These are phyloP conservation scores for Teratosphaeria destructans DNA, from an alignment of 2,329 filamentous ascomycete species.

Conservation along the genomic window DNA sequence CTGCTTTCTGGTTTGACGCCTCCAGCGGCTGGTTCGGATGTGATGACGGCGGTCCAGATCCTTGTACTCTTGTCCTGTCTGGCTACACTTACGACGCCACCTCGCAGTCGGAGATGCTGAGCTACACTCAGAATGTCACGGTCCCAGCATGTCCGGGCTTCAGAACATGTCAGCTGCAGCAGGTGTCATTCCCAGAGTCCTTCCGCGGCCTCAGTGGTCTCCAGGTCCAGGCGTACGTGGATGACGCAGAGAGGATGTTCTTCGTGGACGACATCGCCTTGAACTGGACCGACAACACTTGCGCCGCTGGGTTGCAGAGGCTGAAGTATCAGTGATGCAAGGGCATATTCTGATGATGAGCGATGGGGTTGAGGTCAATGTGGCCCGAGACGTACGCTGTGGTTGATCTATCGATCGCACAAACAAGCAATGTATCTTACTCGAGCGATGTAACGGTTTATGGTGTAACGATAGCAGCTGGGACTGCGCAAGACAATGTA, in stretches of 20 bases:
- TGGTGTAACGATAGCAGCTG: not conserved
- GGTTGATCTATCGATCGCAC: not conserved
- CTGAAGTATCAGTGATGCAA: conserved; percentile 4
- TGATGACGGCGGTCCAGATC: conserved; percentile 29
- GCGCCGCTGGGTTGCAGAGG: conserved; percentile 53
- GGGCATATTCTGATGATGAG: not conserved
- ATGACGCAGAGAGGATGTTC: conserved; percentile 26
- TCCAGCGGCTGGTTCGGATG: conserved; percentile 39
- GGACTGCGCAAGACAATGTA: not conserved
- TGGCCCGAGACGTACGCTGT: not conserved
- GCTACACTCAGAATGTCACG: conserved; percentile 29
- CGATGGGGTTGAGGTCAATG: not conserved
- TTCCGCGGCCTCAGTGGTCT: conserved; percentile 37
- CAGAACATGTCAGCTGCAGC: conserved; percentile 31
- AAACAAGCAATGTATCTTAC: not conserved
- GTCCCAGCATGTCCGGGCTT: conserved; percentile 33
- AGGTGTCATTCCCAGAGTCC: conserved; percentile 31
- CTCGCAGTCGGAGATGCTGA: conserved; percentile 25
- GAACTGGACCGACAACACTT: conserved; percentile 42
- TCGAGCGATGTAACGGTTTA: not conserved
- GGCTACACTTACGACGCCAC: conserved; percentile 32
- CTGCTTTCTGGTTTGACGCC: conserved; percentile 43
- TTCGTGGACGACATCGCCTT: conserved; percentile 41
- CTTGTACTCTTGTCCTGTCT: conserved; percentile 36
- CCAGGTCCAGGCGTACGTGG: conserved; percentile 37